Percentiles rank a stretch among this genome's conserved stretches.
Conservation (phyloP, 495 filamentous ascomycete genomes). For the Oleoguttula mirabilis region DNA sequence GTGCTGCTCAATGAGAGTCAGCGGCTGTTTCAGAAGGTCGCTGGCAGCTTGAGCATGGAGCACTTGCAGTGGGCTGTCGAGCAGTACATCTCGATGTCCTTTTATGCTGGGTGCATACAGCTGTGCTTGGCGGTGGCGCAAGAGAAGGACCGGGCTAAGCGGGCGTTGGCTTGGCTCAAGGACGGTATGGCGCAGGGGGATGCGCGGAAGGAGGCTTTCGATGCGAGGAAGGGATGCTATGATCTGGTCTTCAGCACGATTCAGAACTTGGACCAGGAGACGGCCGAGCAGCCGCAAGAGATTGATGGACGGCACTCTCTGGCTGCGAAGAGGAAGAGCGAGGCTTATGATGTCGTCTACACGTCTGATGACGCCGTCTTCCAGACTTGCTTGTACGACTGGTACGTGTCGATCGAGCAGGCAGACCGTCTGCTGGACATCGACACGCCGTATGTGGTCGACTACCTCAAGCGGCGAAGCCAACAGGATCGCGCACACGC, state of each 20-base stretch:
- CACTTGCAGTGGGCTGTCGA: slow-evolving; percentile 66
- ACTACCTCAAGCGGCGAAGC: slow-evolving; percentile 70
- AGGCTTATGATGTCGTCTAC: slow-evolving; percentile 80
- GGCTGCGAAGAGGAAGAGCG: slow-evolving; percentile 61
- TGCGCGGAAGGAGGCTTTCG: slow-evolving; percentile 50
- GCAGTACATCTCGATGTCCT: slow-evolving; percentile 66
- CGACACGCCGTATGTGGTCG: slow-evolving; percentile 68
- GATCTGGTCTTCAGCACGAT: slow-evolving; percentile 67
- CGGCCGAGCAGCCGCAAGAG: slow-evolving; percentile 50
- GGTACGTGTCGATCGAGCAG: slow-evolving; percentile 78
- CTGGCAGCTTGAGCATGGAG: slow-evolving; percentile 62
- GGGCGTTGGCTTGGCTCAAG: slow-evolving; percentile 63
- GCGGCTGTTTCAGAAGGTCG: slow-evolving; percentile 76
- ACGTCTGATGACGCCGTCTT: slow-evolving; percentile 82
- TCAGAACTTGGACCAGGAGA: slow-evolving; percentile 57
- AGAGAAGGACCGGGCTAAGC: slow-evolving; percentile 71
- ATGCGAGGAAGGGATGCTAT: slow-evolving; percentile 68
- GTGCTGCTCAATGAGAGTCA: slow-evolving; percentile 79
- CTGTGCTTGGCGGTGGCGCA: slow-evolving; percentile 69
- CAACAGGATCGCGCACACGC: slow-evolving; percentile 57
- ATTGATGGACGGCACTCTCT: slow-evolving; percentile 67
- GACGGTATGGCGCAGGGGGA: slow-evolving; percentile 53
- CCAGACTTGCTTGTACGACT: slow-evolving; percentile 88
- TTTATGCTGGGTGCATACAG: slow-evolving; percentile 92
- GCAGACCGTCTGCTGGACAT: slow-evolving; percentile 72